Evolutionary conservation across 768 basidiomycete species (phyloP).

Genomic region (Calocybe cyanea): DNA sequence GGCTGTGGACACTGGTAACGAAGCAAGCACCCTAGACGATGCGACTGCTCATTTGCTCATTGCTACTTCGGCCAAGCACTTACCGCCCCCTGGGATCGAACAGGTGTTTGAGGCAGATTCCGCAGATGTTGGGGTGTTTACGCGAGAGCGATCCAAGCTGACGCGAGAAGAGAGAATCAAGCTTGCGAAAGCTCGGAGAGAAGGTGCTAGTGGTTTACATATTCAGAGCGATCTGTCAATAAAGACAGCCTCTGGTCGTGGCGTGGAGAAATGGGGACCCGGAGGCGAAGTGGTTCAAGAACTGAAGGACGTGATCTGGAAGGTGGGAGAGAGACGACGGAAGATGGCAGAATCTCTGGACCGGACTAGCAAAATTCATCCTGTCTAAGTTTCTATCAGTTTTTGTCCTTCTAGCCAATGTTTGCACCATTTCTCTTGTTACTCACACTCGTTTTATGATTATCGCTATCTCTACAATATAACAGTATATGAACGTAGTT

Average conservation of each 20-base stretch:
- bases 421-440: not conserved
- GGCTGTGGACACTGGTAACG: constrained; percentile 22
- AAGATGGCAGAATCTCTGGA: constrained; percentile 32
- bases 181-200: constrained; percentile 50
- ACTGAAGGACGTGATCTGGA: constrained; percentile 84
- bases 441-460: constrained; percentile 13
- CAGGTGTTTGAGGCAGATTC: constrained; percentile 81
- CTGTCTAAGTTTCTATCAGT: not conserved
- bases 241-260: constrained; percentile 14
- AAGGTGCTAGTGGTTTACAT: constrained; percentile 30
- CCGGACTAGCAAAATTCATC: not conserved
- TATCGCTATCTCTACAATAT: constrained; percentile 9
- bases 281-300: constrained; percentile 80
- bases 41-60: constrained; percentile 48
- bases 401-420: not conserved
- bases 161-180: constrained; percentile 74
- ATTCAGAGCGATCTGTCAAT: constrained; percentile 12
- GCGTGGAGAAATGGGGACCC: constrained; percentile 60
- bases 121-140: constrained; percentile 34
- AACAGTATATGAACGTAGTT: constrained; percentile 8
- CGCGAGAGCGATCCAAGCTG: constrained; percentile 60
- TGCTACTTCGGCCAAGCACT: constrained; percentile 44
- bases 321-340: constrained; percentile 69
- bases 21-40: constrained; percentile 45
- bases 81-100: constrained; percentile 67